Evolutionary conservation across 176 grass and related monocot species (phyloP), one percentile per base, ranked within the genome.

Genomic region (Oropetium thomaeum): DNA sequence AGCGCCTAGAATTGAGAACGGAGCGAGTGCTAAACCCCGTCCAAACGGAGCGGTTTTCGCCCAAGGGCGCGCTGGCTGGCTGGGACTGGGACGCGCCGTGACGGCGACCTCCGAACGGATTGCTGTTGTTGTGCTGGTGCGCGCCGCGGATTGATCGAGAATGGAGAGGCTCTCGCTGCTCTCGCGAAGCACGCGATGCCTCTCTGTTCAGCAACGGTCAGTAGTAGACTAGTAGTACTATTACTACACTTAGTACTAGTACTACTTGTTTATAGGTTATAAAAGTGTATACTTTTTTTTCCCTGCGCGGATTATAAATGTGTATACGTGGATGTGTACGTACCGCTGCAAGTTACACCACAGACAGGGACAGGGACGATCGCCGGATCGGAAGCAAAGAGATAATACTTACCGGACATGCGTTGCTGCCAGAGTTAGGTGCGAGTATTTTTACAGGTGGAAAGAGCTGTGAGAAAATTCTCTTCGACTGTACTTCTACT

Each of bases 371-470:
- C 27, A 33, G 49, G 26, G 28, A 29, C 39, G 8, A n/a, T 29
- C 14, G 22, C 23, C 23, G 27, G 23, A 74, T 23, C 23, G 27
- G 23, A 74, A 43, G 71, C 70, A 40, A 48, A 43, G 28, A 9
- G 28, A 1, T 11, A 15, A 30, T 30, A 42, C 40, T 1, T 7
- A 67, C 25, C 39, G 30, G 25, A 1, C 9, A 58, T 42, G 52
- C 52, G 52, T 55, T 55, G 52, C 52, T 55, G 22, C 2, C 20
- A 10, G 33, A 42, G 8, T 40, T 58, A 10, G 71, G 30, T 67
- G n/a, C n/a, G 62, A 16, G 40, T 75, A 66, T 48, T 83, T 83
- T 48, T 45, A 59, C 29, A 74, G 47, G 48, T 45, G 58, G 70
- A 28, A 6, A 27, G 4, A 3, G 7, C 8, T 22, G 23, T 20